Percentiles rank a stretch among this genome's conserved stretches.
Evolutionary conservation across 306 rosid species (phyloP).

Genomic region (Medicago ruthenica): DNA sequence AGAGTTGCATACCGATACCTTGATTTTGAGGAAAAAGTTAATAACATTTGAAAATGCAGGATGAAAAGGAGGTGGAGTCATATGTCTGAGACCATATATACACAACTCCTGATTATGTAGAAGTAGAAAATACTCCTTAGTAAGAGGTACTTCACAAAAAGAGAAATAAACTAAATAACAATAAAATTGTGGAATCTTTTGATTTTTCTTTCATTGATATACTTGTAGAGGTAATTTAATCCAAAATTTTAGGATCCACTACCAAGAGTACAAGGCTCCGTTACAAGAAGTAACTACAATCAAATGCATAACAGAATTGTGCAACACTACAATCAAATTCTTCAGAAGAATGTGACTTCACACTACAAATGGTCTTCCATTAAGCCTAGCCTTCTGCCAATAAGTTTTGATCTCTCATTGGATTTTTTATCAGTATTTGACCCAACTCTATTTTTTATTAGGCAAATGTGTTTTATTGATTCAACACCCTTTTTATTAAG

Average conservation of each 20-base stretch:
- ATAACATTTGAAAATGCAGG: background rate
- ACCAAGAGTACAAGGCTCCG: background rate
- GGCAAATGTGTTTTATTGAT: too few species aligned
- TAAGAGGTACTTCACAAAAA: too few species aligned
- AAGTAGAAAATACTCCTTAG: too few species aligned
- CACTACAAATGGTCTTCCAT: background rate
- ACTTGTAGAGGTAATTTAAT: background rate
- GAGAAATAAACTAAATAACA: background rate
- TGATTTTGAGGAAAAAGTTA: background rate
- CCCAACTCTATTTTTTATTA: too few species aligned
- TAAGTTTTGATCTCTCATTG: too few species aligned
- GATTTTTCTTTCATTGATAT: background rate
- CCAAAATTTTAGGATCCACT: background rate
- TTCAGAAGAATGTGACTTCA: background rate
- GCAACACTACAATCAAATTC: too few species aligned
- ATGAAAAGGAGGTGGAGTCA: background rate
- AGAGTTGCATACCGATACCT: background rate
- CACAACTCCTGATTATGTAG: too few species aligned
- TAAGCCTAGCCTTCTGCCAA: too few species aligned
- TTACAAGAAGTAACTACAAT: background rate
- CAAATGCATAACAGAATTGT: background rate
- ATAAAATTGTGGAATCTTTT: background rate
- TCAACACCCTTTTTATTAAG: too few species aligned
- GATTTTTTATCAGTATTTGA: too few species aligned
- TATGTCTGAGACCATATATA: too few species aligned